phyloP scores from a whole-genome alignment of 441 rosid genomes.

The Populus trichocarpa region DNA sequence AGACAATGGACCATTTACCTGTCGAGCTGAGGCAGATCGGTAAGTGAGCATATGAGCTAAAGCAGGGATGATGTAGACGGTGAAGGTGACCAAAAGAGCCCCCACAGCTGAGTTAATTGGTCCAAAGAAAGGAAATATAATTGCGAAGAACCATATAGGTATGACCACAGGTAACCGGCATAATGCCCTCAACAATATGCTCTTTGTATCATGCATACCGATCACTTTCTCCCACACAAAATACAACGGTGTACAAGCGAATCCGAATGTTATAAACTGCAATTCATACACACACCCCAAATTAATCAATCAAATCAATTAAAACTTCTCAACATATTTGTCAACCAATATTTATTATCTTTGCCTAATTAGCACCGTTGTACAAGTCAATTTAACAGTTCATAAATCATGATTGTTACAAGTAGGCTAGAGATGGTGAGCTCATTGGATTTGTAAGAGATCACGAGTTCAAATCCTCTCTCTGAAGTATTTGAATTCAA shows the following conservation, averaged over 20 bases:
- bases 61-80: slow-evolving; percentile 91
- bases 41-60: slow-evolving; percentile 94
- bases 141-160: slow-evolving; percentile 95
- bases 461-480: too few relatives aligned
- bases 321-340: background rate
- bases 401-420: background rate
- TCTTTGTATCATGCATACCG: slow-evolving; percentile 91
- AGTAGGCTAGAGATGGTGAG: too few relatives aligned
- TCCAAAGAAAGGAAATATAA: slow-evolving; percentile 90
- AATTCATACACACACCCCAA: background rate
- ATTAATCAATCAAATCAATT: background rate
- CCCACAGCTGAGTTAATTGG: slow-evolving; percentile 96
- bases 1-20: slow-evolving; percentile 41
- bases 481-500: too few relatives aligned
- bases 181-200: slow-evolving; percentile 77
- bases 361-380: background rate
- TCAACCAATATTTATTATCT: too few relatives aligned
- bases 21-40: slow-evolving; percentile 81
- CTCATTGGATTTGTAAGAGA: too few relatives aligned
- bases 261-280: slow-evolving; percentile 97
- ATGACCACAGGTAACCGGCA: slow-evolving; percentile 84
- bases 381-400: background rate
- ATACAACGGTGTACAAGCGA: slow-evolving; percentile 87
- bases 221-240: slow-evolving; percentile 96
- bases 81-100: slow-evolving; percentile 93